Conservation (phyloP, 345 rosid genomes). For the Firmiana major region DNA sequence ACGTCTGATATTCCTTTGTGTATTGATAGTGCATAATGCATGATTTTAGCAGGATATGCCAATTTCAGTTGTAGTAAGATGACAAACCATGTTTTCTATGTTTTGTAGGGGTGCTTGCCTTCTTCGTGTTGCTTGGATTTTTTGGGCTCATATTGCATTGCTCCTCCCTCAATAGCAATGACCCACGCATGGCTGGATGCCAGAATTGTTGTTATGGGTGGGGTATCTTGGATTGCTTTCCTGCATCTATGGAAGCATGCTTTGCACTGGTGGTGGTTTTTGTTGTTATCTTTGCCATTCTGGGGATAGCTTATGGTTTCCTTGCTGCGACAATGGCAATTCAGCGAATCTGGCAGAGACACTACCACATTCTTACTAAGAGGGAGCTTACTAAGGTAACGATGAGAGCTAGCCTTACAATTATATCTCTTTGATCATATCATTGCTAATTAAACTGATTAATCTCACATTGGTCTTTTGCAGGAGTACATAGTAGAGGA, state of each 20-base stretch:
- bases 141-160: conserved; percentile 87
- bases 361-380: conserved; percentile 89
- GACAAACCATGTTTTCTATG: conserved; percentile 13
- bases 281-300: conserved; percentile 80
- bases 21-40: neutral
- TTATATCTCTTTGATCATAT: neutral
- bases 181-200: conserved; percentile 90
- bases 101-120: conserved; percentile 64
- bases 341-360: conserved; percentile 96
- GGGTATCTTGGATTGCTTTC: conserved; percentile 95
- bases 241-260: conserved; percentile 94
- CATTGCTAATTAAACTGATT: neutral
- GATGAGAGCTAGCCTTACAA: neutral
- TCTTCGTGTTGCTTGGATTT: conserved; percentile 89
- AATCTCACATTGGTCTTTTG: neutral
- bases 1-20: neutral
- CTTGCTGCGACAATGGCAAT: conserved; percentile 95
- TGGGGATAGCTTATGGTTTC: conserved; percentile 91
- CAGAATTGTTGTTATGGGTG: conserved; percentile 97
- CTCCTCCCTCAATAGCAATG: conserved; percentile 68
- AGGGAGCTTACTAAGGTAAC: conserved; percentile 79
- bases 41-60: conserved; percentile 8
- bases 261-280: conserved; percentile 80
- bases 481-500: conserved; percentile 92
- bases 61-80: neutral